Evolutionary conservation across 1,139 yeast species (phyloP), one percentile per base, ranked within the genome.

Genomic region (Nakaseomyces uthaithaninus): DNA sequence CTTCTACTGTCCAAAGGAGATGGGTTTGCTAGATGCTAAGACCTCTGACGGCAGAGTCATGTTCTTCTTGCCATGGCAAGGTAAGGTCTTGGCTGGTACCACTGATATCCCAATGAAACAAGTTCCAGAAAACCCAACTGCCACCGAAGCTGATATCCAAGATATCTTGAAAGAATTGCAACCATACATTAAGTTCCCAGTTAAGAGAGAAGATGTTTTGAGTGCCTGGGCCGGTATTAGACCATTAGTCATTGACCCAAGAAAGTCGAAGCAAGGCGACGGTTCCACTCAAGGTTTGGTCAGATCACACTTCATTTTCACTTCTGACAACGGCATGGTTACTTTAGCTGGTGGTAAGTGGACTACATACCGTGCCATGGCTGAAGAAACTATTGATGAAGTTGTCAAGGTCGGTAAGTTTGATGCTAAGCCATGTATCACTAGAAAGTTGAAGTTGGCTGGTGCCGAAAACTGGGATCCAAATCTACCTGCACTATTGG

Each of bases 331-430:
- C 39, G 93, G 91, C 18, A 72, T 89, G 52, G 71, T 89, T 39
- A 89, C 97, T 38, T 83, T 89, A 53, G 82, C 95, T 22, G 97
- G 97, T 57, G 97, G 97, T 64, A 89, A 89, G 67, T 89, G 97
- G 97, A 89, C 97, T 43, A 89, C 97, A 31, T 89, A 87, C 69
- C 76, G 97, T 68, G 95, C 86, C 68, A 89, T 89, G 97, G 95
- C 97, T 27, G 80, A 87, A 67, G 95, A 89, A 67, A 85, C 95
- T 37, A 80, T 89, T 39, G 82, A 85, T 63, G 77, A 77, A 51
- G 76, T 85, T 44, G 71, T 85, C 42, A 71, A 75, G 55, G 64
- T 69, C 41, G 67, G 70, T 18, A 56, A 57, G 11, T 62, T 68
- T 36, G 49, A 62, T 37, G 65, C 66, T 41, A 69, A 68, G 50